Percentiles rank a stretch among this genome's conserved stretches.
Conservation (phyloP, 495 filamentous ascomycete genomes). For the Darksidea phi region DNA sequence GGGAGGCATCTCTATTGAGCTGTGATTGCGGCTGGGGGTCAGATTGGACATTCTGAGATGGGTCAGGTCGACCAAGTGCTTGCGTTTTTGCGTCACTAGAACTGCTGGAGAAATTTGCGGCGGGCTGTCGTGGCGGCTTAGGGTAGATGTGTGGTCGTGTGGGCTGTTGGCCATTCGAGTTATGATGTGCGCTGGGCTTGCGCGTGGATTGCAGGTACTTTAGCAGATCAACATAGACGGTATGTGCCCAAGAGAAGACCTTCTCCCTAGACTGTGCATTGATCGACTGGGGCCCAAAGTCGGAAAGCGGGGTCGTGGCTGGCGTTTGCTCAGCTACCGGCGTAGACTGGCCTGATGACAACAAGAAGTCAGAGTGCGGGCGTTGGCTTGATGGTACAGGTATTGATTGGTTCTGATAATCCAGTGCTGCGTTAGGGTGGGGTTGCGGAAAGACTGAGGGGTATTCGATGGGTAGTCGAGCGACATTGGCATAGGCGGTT, state of each 20-base stretch:
- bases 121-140: slow-evolving; percentile 56
- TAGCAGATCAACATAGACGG: slow-evolving; percentile 83
- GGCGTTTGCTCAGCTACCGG: slow-evolving; percentile 27
- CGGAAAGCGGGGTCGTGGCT: slow-evolving; percentile 22
- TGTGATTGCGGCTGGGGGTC: slow-evolving; percentile 6
- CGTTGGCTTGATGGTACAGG: slow-evolving; percentile 11
- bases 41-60: background rate
- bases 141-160: slow-evolving; percentile 62
- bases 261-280: slow-evolving; percentile 76
- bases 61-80: background rate
- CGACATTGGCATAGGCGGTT: slow-evolving; percentile 24
- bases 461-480: slow-evolving; percentile 22
- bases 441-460: slow-evolving; percentile 14
- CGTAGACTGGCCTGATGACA: slow-evolving; percentile 32
- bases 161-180: slow-evolving; percentile 30
- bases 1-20: background rate
- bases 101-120: slow-evolving; percentile 39
- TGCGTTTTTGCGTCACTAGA: slow-evolving; percentile 4
- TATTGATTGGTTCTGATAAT: slow-evolving; percentile 24
- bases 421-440: slow-evolving; percentile 14
- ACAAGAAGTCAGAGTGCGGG: slow-evolving; percentile 1
- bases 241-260: slow-evolving; percentile 78
- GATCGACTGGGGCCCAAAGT: slow-evolving; percentile 41
- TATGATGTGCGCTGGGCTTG: slow-evolving; percentile 48
- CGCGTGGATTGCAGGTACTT: slow-evolving; percentile 67